Evolutionary conservation across 2,329 filamentous ascomycete genomes (phyloP).

Genomic region (Zelopaecilomyces penicillatus): DNA sequence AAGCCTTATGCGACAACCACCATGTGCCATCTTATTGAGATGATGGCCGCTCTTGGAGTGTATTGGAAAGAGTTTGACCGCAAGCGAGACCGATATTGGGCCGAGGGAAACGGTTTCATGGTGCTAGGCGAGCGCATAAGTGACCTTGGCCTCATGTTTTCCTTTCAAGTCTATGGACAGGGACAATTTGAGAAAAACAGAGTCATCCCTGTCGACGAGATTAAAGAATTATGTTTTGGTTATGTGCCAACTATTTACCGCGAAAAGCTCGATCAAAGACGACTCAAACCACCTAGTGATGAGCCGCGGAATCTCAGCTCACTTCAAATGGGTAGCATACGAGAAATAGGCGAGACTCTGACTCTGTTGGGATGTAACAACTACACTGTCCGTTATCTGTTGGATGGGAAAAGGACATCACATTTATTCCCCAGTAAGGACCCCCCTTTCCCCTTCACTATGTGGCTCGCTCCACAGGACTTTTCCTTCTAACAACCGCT

Average conservation of each 20-base stretch:
- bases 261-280: conserved; percentile 28
- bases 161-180: conserved; percentile 42
- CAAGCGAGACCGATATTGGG: conserved; percentile 41
- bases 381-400: conserved; percentile 39
- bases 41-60: conserved; percentile 45
- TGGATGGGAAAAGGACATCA: conserved; percentile 28
- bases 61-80: conserved; percentile 53
- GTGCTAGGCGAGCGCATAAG: conserved; percentile 36
- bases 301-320: conserved; percentile 33
- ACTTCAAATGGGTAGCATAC: conserved; percentile 39
- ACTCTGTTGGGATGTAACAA: conserved; percentile 46
- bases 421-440: conserved; percentile 43
- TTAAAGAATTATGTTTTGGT: conserved; percentile 50
- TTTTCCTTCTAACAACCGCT: conserved; percentile 9
- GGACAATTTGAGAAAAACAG: conserved; percentile 40
- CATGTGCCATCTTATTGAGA: conserved; percentile 48
- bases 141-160: conserved; percentile 47
- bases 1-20: conserved; percentile 46
- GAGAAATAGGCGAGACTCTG: conserved; percentile 44
- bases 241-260: conserved; percentile 47
- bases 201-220: conserved; percentile 43
- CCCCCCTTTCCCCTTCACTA: background rate
- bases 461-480: background rate
- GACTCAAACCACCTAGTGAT: conserved; percentile 30
- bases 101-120: conserved; percentile 47